Conservation (phyloP, 176 grass and related monocot genomes). For the Cenchrus americanus region DNA sequence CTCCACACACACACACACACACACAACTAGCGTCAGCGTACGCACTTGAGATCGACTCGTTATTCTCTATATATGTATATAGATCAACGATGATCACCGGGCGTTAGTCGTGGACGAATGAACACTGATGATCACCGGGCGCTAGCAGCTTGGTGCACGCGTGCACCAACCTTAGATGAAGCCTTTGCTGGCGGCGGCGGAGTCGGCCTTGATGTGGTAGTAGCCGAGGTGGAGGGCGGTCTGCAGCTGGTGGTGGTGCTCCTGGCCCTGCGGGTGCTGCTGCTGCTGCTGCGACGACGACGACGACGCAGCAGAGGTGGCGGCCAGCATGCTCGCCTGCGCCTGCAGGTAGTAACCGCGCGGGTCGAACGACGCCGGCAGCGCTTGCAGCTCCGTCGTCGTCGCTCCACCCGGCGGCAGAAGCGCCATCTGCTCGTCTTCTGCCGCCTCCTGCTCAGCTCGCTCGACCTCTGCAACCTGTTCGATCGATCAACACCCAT, state of each 20-base stretch:
- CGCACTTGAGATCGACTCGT: no score
- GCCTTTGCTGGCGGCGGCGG: constrained; percentile 46
- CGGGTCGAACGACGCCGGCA: constrained; percentile 64
- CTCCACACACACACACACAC: constrained; percentile 31
- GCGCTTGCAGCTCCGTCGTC: constrained; percentile 56
- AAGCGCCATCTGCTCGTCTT: constrained; percentile 30
- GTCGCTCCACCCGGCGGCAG: not conserved
- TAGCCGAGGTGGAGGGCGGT: constrained; percentile 89
- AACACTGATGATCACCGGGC: not conserved
- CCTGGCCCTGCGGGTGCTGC: not conserved
- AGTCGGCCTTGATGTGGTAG: constrained; percentile 67
- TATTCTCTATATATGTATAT: not conserved
- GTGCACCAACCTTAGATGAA: constrained; percentile 53
- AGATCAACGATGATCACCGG: no score
- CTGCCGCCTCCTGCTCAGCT: constrained; percentile 43
- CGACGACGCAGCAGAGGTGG: constrained; percentile 12
- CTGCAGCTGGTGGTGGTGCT: constrained; percentile 64
- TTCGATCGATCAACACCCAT: not conserved
- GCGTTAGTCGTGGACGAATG: no score
- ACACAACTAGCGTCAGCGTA: not conserved
- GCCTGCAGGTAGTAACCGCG: constrained; percentile 65
- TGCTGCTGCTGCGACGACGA: constrained; percentile 36
- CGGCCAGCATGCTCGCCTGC: constrained; percentile 59
- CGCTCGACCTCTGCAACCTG: constrained; percentile 64
- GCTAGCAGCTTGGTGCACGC: not conserved